Base-by-base conservation (phyloP, 768 basidiomycete species). In the Jaapia argillacea region DNA sequence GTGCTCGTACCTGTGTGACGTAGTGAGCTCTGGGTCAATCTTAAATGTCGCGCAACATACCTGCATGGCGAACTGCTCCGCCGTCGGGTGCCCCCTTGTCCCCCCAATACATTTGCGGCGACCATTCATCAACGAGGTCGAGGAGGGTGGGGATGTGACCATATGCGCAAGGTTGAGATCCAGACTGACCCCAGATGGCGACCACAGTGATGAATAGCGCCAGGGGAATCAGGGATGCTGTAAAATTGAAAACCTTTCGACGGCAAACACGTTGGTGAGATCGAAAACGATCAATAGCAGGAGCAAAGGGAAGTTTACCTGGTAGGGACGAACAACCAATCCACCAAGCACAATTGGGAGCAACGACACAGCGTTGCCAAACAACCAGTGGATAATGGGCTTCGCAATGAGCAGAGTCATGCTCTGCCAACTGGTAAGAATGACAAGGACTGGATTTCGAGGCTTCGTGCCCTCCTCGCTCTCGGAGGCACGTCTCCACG, bases 61-160 rank as follows among this genome's bases (percentile, higher is more conserved):
- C 28, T 10, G 28, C 28, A 33, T 33, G 28, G 16, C 28, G 16
- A 33, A 33, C 16, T 12, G 37, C 41, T 7, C 37, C 43, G 7
- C 51, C 51, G 20, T 45, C n/a, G n/a, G n/a, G n/a, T n/a, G n/a
- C n/a, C n/a, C n/a, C 46, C 46, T 54, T 54, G 43, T 54, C 45
- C 18, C 53, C 53, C 53, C 52, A 54, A 42, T 48, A 54, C 48
- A 50, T 54, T 10, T 40, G 44, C 14, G 52, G 46, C n/a, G 58
- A 58, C 63, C 63, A 59, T n/a, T 65, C 60, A 43, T 65, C 63
- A 27, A 62, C 51, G 44, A 63, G 44, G 38, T 63, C 58, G 2
- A 55, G 59, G 13, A 65, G 52, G 13, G 58, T 65, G 36, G 60
- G 57, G 2, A 64, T 40, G 16, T 63, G 60, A 2, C 62, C 60